These are phyloP conservation scores for Penicillium mononematosum DNA, from an alignment of 495 filamentous ascomycete species.

Conservation along the genomic window DNA sequence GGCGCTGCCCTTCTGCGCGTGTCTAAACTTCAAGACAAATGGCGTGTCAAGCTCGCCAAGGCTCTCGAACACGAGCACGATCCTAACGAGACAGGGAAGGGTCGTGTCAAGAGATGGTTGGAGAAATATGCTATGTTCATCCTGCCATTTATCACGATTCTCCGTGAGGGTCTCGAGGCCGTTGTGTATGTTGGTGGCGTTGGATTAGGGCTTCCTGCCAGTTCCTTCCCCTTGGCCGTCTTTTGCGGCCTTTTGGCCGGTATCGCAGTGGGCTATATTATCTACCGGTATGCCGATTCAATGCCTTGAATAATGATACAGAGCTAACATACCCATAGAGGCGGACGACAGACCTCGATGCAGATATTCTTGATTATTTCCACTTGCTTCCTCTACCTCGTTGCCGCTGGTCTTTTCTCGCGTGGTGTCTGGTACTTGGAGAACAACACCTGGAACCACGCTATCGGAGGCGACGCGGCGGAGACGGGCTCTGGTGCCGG, in stretches of 20 bases:
- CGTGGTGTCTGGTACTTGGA: constrained; percentile 73
- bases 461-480: constrained; percentile 68
- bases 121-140: constrained; percentile 82
- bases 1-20: constrained; percentile 78
- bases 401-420: constrained; percentile 83
- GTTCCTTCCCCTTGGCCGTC: constrained; percentile 71
- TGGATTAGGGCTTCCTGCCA: constrained; percentile 68
- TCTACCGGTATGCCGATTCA: constrained; percentile 66
- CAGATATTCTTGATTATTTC: constrained; percentile 79
- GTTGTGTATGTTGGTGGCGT: constrained; percentile 83
- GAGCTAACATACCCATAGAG: constrained; percentile 33
- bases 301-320: not conserved
- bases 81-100: constrained; percentile 20
- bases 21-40: constrained; percentile 81
- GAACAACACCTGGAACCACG: constrained; percentile 59
- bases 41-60: constrained; percentile 73
- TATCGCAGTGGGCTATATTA: constrained; percentile 59
- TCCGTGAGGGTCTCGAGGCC: constrained; percentile 79
- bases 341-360: constrained; percentile 62
- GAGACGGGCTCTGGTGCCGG: constrained; percentile 78
- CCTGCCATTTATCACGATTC: constrained; percentile 78
- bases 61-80: constrained; percentile 56
- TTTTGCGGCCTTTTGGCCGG: constrained; percentile 66
- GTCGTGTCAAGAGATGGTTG: constrained; percentile 59
- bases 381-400: constrained; percentile 81